Percentiles rank a stretch among this genome's conserved stretches.
Conservation (phyloP, 202 grass and related monocot genomes). For the Panicum virgatum region DNA sequence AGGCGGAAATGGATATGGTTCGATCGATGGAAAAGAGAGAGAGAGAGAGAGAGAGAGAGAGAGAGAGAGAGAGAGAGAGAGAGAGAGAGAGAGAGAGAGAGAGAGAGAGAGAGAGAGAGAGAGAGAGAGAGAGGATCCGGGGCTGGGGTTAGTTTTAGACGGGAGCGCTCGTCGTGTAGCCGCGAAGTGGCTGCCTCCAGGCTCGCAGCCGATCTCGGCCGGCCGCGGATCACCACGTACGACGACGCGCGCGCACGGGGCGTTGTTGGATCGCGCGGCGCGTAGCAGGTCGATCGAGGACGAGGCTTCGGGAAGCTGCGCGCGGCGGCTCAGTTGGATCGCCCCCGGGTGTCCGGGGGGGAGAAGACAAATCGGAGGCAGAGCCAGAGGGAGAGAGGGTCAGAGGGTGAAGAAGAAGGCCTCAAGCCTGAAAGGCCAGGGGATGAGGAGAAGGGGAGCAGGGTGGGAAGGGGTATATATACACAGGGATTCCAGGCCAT, state of each 20-base stretch:
- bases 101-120: too few relatives aligned
- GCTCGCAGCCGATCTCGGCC: constrained; percentile 34
- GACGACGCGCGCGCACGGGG: constrained; percentile 33
- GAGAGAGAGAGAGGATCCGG: constrained; percentile 14
- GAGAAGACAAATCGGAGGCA: background rate
- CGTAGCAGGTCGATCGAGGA: background rate
- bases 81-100: too few relatives aligned
- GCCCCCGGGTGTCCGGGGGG: background rate
- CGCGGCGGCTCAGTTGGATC: constrained; percentile 24
- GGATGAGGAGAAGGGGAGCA: constrained; percentile 11
- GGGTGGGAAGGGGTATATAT: constrained; percentile 32
- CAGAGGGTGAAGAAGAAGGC: background rate
- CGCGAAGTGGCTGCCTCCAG: background rate
- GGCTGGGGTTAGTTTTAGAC: constrained; percentile 17
- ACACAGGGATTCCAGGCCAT: background rate
- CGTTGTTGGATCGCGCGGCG: constrained; percentile 30
- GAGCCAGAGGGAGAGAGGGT: background rate
- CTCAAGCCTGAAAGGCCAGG: background rate
- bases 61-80: too few relatives aligned
- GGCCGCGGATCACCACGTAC: constrained; percentile 22
- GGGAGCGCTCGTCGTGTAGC: constrained; percentile 36
- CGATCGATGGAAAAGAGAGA: constrained; percentile 41
- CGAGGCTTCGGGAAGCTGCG: constrained; percentile 11
- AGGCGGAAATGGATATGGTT: constrained; percentile 38
- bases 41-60: too few relatives aligned